phyloP scores from a whole-genome alignment of 2,329 filamentous ascomycete species.

The Trichoderma hamatum region DNA sequence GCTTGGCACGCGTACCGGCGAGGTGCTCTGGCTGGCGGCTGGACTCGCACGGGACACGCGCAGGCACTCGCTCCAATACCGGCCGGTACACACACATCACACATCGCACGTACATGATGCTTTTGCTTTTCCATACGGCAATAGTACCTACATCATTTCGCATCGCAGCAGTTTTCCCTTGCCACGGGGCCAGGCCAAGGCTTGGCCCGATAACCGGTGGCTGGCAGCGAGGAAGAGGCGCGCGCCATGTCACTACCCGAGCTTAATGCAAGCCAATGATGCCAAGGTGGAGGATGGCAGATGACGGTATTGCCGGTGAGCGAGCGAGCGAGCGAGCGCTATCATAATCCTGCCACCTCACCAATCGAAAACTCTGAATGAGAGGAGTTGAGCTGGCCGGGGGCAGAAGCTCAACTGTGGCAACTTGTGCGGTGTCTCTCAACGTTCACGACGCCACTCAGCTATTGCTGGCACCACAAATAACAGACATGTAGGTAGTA shows the following conservation, averaged over 20 bases:
- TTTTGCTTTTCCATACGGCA: background rate
- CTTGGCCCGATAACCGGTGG: background rate
- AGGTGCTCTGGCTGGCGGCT: background rate
- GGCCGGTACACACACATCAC: background rate
- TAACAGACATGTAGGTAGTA: too few relatives aligned
- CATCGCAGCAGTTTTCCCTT: background rate
- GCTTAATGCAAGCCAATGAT: background rate
- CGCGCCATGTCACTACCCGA: background rate
- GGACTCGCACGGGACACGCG: background rate
- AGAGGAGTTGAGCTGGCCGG: background rate
- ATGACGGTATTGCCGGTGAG: background rate
- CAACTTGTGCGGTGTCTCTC: background rate
- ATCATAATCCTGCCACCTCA: background rate
- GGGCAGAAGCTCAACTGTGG: background rate
- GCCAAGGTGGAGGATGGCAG: background rate
- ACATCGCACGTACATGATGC: background rate
- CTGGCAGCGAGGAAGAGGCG: background rate
- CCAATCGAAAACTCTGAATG: background rate
- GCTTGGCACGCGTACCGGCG: background rate
- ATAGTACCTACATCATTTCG: background rate
- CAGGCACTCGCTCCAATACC: background rate
- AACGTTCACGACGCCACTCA: background rate
- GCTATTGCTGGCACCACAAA: background rate
- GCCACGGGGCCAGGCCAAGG: background rate
- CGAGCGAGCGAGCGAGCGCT: background rate